phyloP scores from a whole-genome alignment of 345 rosid genomes.

The Isatis tinctoria region DNA sequence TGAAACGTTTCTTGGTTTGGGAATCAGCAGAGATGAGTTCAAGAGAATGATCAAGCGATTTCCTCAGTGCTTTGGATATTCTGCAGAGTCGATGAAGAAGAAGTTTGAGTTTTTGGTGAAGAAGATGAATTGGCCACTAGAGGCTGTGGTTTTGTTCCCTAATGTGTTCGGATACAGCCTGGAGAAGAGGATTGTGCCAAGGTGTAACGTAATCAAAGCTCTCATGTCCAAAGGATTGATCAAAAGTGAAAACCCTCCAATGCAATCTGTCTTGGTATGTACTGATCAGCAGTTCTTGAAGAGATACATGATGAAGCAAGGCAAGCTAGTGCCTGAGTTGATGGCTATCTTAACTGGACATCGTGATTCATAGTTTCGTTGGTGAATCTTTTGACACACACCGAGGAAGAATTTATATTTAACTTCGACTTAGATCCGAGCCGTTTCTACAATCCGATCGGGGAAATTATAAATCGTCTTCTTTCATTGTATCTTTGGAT shows the following conservation, averaged over 20 bases:
- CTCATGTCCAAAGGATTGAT: slow-evolving; percentile 17
- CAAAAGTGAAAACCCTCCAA: neutral
- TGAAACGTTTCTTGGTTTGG: no score
- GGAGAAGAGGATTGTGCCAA: no score
- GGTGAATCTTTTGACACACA: neutral
- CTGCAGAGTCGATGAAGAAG: no score
- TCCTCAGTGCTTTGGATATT: no score
- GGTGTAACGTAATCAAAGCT: no score
- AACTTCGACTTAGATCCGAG: neutral
- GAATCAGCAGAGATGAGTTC: no score
- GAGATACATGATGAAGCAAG: neutral
- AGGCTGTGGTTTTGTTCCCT: no score
- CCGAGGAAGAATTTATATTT: neutral
- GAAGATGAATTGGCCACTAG: no score
- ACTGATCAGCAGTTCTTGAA: neutral
- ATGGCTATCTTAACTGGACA: neutral
- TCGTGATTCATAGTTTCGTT: neutral
- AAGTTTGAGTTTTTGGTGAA: no score
- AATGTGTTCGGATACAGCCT: no score
- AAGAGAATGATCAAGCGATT: no score
- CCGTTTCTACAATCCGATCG: neutral
- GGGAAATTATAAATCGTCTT: neutral
- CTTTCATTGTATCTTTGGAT: neutral
- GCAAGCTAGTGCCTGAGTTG: neutral
- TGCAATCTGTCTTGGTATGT: neutral